phyloP scores from a whole-genome alignment of 2,329 filamentous ascomycete species.

The Xylaria hypoxylon region DNA sequence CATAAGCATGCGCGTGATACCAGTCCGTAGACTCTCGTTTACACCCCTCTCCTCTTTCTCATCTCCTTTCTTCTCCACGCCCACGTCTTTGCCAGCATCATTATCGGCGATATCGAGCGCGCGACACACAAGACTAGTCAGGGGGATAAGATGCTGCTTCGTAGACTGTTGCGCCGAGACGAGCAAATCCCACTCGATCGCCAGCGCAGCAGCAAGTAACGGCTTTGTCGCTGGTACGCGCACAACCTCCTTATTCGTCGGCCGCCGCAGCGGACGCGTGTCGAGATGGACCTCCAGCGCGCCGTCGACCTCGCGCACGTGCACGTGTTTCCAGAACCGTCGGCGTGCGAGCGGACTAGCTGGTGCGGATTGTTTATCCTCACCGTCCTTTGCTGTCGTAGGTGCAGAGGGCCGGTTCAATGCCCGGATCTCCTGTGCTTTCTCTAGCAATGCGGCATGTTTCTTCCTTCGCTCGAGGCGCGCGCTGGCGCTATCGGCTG shows the following conservation, averaged over 20 bases:
- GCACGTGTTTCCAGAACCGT: conserved; percentile 90
- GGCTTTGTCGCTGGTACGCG: conserved; percentile 79
- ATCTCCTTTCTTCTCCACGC: neutral
- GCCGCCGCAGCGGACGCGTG: conserved; percentile 80
- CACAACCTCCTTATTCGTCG: conserved; percentile 76
- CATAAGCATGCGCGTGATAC: conserved; percentile 77
- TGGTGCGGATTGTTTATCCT: conserved; percentile 15
- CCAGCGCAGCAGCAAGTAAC: conserved; percentile 85
- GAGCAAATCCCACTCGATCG: conserved; percentile 92
- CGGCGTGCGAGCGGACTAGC: conserved; percentile 63
- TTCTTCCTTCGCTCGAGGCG: conserved; percentile 63
- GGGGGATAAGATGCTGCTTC: conserved; percentile 86
- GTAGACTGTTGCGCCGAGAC: conserved; percentile 84
- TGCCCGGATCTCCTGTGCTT: conserved; percentile 61
- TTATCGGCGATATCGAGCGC: conserved; percentile 83
- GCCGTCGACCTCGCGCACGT: conserved; percentile 74
- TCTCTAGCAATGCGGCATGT: conserved; percentile 67
- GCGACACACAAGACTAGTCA: conserved; percentile 86
- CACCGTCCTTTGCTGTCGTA: neutral
- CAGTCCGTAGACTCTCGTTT: conserved; percentile 65
- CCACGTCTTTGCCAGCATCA: conserved; percentile 63
- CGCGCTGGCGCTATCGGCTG: conserved; percentile 50
- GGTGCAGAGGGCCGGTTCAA: conserved; percentile 33
- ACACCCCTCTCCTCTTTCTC: conserved; percentile 19
- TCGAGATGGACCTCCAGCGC: conserved; percentile 79